Percentiles rank a stretch among this genome's conserved stretches.
phyloP scores from a whole-genome alignment of 2,329 filamentous ascomycete species.

The Aphanocladium album region DNA sequence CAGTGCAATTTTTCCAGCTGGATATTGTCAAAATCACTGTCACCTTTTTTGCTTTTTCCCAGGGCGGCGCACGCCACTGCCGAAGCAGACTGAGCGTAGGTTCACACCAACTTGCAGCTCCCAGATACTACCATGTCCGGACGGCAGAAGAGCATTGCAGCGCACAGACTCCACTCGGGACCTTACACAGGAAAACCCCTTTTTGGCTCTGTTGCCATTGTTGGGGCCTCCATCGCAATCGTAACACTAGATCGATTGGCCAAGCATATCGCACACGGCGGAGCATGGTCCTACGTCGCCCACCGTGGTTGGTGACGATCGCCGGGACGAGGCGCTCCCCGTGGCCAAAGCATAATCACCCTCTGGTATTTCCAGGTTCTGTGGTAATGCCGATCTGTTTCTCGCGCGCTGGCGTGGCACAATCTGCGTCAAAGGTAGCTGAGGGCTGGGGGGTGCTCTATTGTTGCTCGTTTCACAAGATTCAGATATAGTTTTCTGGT shows the following conservation, averaged over 20 bases:
- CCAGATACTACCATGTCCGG: not conserved
- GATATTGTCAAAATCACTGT: not conserved
- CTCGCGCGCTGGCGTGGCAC: not conserved
- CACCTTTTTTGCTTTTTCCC: not conserved
- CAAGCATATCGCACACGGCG: not conserved
- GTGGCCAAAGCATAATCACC: not conserved
- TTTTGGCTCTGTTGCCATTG: not conserved
- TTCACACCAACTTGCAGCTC: not conserved
- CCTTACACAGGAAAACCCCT: not conserved
- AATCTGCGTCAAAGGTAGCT: conserved; percentile 2
- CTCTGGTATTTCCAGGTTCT: not conserved
- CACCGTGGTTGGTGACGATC: not conserved
- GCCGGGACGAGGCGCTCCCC: not conserved
- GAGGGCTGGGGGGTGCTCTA: not conserved
- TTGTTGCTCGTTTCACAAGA: conserved; percentile 2
- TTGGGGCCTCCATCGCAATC: not conserved
- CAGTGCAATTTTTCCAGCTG: not conserved
- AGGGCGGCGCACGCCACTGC: not conserved
- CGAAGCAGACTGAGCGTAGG: not conserved
- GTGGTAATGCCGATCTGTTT: not conserved
- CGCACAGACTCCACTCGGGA: not conserved
- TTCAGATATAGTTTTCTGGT: not conserved
- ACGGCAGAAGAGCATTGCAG: not conserved
- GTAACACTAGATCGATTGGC: not conserved
- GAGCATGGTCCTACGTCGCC: not conserved